These are phyloP conservation scores for Alternaria arbusti DNA, from an alignment of 2,329 filamentous ascomycete species.

Conservation along the genomic window DNA sequence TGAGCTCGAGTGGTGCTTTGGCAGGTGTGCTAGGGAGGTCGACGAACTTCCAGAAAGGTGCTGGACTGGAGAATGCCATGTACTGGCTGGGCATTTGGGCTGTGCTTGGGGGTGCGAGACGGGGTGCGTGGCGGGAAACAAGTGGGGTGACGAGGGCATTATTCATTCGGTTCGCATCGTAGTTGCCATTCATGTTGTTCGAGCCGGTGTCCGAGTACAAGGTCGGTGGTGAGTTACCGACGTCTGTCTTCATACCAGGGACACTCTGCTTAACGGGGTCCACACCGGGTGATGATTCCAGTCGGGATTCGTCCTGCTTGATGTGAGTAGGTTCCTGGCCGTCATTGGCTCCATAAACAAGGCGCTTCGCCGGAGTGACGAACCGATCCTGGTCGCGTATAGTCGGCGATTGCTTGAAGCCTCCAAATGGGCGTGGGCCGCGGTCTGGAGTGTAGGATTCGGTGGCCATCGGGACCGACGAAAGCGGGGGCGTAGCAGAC, in stretches of 20 bases:
- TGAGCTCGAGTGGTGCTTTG: slow-evolving; percentile 43
- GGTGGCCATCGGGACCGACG: slow-evolving; percentile 56
- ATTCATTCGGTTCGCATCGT: slow-evolving; percentile 36
- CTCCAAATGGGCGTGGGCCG: slow-evolving; percentile 51
- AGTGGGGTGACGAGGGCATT: slow-evolving; percentile 67
- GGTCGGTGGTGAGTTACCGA: slow-evolving; percentile 46
- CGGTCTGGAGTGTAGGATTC: slow-evolving; percentile 63
- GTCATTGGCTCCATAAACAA: slow-evolving; percentile 37
- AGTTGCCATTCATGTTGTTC: slow-evolving; percentile 37
- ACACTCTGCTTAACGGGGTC: slow-evolving; percentile 43
- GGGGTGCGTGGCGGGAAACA: slow-evolving; percentile 74
- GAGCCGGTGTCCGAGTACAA: slow-evolving; percentile 44
- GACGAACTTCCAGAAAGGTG: slow-evolving; percentile 87
- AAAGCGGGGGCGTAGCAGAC: slow-evolving; percentile 56
- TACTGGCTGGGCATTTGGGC: slow-evolving; percentile 82
- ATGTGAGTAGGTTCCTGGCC: slow-evolving; percentile 27
- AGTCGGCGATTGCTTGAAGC: slow-evolving; percentile 42
- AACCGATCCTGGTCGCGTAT: slow-evolving; percentile 37
- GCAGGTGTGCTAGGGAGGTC: slow-evolving; percentile 77
- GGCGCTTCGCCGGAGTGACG: slow-evolving; percentile 44
- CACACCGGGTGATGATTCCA: slow-evolving; percentile 40
- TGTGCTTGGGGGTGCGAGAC: slow-evolving; percentile 79
- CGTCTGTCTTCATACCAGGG: slow-evolving; percentile 40
- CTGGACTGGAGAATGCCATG: slow-evolving; percentile 84
- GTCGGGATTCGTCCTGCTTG: slow-evolving; percentile 30